Base-by-base conservation (phyloP, 2,329 filamentous ascomycete genomes). In the Raffaelea albimanens region DNA sequence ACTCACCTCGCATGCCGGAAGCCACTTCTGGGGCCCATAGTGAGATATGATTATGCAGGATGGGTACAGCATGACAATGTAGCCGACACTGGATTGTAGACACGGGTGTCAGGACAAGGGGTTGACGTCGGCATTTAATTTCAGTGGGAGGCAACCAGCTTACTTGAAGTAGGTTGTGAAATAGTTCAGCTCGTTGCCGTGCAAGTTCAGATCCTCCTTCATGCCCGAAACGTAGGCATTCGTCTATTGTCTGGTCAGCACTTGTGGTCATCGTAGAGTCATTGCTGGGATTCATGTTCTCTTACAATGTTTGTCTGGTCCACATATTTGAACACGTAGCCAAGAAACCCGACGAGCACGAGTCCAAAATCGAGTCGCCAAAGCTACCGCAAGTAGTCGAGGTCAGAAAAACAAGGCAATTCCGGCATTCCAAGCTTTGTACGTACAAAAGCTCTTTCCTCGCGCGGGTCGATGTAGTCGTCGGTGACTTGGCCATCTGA, bases 141-240 rank as follows among this genome's bases (percentile, higher is more conserved):
- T n/a, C 21, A n/a, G 4, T 5, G 5, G 5, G 21, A 11, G n/a
- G n/a, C 22, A 2, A n/a, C 16, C 16, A 23, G 40, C 47, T 34
- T 7, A 62, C 52, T 52, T 64, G 58, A 43, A 67, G 31, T 50
- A 50, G 9, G 48, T 50, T 10, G 48, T 68, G 57, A 70, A 66
- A 61, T 64, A 71, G 14, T 60, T 66, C 31, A 70, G 59, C 51
- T 70, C 60, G 52, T 72, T 63, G 42, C 64, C 58, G 2, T 55
- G 56, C 55, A 75, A 64, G 29, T 61, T 52, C 3, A 77, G 63
- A 40, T 75, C 64, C 48, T 73, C 63, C 44, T 62, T 52, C 70
- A 73, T 70, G 52, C 72, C 66, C 22, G 67, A 65, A 20, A 70
- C 61, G 47, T 72, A 75, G 3, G 72, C 72, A 54, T 74, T 73